These are phyloP conservation scores for Torulaspora delbrueckii DNA, from an alignment of 805 yeast species.

Conservation along the genomic window DNA sequence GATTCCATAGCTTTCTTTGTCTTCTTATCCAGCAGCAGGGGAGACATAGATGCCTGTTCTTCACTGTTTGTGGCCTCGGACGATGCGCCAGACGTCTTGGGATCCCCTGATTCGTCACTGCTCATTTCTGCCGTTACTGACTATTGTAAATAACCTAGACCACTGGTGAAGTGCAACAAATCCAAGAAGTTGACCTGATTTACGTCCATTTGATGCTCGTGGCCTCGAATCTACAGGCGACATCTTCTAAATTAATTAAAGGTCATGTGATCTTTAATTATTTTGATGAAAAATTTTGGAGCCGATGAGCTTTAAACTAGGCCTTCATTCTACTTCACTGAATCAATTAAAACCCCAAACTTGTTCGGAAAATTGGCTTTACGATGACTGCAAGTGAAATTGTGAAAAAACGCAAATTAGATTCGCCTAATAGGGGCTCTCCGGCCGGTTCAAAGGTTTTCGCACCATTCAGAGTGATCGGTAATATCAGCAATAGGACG, in stretches of 20 bases:
- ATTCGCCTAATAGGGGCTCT: background rate
- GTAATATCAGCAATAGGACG: constrained; percentile 78
- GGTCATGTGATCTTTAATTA: background rate
- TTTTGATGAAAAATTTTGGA: constrained; percentile 6
- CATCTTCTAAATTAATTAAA: too few species aligned
- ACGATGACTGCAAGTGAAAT: constrained; percentile 7
- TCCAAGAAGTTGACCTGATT: too few species aligned
- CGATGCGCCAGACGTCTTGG: background rate
- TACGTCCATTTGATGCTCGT: background rate
- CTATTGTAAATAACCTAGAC: too few species aligned
- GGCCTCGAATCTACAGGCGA: background rate
- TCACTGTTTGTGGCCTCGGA: background rate
- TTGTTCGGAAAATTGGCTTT: background rate
- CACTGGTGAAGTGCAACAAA: too few species aligned
- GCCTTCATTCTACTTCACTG: background rate
- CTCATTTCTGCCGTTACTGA: background rate
- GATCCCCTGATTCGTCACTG: background rate
- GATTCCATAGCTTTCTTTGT: constrained; percentile 65
- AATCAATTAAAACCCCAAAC: background rate
- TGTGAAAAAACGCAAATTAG: constrained; percentile 23
- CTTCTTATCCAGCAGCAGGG: constrained; percentile 30
- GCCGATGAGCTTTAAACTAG: constrained; percentile 2
- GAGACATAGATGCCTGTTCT: constrained; percentile 26
- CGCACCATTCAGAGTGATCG: constrained; percentile 84
- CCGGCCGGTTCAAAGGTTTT: constrained; percentile 52